A percentile compares a stretch with the other conserved stretches of the same genome.
Conservation (phyloP, 2,329 filamentous ascomycete genomes). For the Ambrosiella cleistominuta region DNA sequence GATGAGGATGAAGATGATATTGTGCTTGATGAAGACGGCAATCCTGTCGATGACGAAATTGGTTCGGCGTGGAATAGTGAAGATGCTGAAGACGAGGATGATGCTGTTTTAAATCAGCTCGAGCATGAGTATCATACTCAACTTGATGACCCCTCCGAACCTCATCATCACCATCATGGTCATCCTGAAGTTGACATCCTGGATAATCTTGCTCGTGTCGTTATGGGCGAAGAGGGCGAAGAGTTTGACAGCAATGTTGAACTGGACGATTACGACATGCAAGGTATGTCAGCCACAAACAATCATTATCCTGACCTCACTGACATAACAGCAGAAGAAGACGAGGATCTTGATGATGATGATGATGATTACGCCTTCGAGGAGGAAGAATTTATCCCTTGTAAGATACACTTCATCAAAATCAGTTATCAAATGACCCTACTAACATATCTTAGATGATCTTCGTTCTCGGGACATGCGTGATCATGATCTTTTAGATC, state of each 20-base stretch:
- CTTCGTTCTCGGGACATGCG: conserved; percentile 21
- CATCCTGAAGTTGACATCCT: conserved; percentile 22
- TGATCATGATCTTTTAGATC: too few relatives aligned
- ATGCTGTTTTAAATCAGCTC: conserved; percentile 35
- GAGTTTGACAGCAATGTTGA: conserved; percentile 33
- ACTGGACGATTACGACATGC: not conserved
- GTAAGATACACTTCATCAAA: conserved; percentile 23
- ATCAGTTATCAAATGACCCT: not conserved
- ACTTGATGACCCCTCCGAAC: conserved; percentile 28
- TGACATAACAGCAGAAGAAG: conserved; percentile 24
- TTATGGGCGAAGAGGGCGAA: conserved; percentile 29
- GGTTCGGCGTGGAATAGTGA: conserved; percentile 42
- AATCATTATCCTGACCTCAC: conserved; percentile 10
- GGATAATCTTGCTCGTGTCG: conserved; percentile 37
- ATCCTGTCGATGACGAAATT: conserved; percentile 34
- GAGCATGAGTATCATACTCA: conserved; percentile 35
- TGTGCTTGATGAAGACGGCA: conserved; percentile 33
- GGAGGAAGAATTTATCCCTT: conserved; percentile 31
- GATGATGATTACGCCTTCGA: conserved; percentile 49
- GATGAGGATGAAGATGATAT: conserved; percentile 25
- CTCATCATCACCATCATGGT: conserved; percentile 5
- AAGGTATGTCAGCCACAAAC: conserved; percentile 14
- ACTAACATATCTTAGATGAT: conserved; percentile 12
- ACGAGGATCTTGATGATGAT: conserved; percentile 49
- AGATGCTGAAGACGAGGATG: conserved; percentile 34